Conservation (phyloP, 208 protist species). For the Leishmania arabica region DNA sequence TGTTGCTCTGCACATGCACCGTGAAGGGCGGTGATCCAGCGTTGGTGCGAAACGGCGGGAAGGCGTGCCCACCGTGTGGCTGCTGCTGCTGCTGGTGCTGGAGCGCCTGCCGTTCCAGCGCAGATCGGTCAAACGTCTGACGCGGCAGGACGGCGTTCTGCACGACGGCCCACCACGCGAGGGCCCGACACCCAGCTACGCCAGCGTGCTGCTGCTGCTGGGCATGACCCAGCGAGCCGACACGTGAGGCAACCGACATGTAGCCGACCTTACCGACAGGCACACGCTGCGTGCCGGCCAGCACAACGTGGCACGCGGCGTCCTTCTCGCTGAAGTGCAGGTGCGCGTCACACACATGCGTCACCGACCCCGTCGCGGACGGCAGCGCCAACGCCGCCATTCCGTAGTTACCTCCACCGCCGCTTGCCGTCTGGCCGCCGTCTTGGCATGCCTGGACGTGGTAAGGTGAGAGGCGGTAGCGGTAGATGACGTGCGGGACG, state of each 20-base stretch:
- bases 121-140: constrained; percentile 24
- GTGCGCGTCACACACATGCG: constrained; percentile 23
- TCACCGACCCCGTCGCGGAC: constrained; percentile 6
- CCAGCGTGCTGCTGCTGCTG: not conserved
- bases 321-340: constrained; percentile 25
- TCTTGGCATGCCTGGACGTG: constrained; percentile 12
- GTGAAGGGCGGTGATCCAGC: constrained; percentile 11
- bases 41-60: not conserved
- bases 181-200: not conserved
- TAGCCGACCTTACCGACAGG: not conserved
- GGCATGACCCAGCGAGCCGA: constrained; percentile 7
- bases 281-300: constrained; percentile 27
- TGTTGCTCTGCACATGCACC: constrained; percentile 35
- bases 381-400: not conserved
- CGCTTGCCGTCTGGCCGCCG: not conserved
- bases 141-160: constrained; percentile 32
- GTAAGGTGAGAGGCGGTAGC: constrained; percentile 49
- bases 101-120: constrained; percentile 14
- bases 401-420: not conserved
- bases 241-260: not conserved
- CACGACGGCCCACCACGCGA: constrained; percentile 33
- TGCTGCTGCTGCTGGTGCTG: not conserved
- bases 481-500: constrained; percentile 67
- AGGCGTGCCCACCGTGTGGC: not conserved
- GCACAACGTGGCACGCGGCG: constrained; percentile 17